phyloP scores from a whole-genome alignment of 176 grass and related monocot genomes.

The Carex myosuroides region DNA sequence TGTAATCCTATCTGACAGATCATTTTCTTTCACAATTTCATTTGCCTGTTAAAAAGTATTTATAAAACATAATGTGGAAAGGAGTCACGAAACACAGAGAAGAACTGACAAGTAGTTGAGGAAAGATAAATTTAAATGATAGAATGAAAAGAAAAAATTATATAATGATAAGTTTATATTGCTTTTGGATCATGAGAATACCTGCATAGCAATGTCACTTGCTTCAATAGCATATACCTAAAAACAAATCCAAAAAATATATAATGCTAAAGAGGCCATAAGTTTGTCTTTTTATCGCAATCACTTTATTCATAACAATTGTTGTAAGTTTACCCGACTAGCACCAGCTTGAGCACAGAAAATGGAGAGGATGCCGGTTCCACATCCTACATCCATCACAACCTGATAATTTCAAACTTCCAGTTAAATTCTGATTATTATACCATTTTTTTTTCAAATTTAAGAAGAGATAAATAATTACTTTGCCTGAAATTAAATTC shows the following conservation, averaged over 20 bases:
- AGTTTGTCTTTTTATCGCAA: background rate
- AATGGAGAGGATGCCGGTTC: constrained; percentile 82
- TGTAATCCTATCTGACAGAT: constrained; percentile 57
- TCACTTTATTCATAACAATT: background rate
- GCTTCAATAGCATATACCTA: constrained; percentile 89
- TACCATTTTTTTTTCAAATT: background rate
- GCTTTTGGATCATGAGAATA: constrained; percentile 19
- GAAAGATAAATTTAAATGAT: background rate
- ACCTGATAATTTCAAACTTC: constrained; percentile 35
- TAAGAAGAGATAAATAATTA: constrained; percentile 12
- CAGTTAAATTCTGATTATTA: background rate
- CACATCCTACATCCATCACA: constrained; percentile 93
- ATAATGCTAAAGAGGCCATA: constrained; percentile 14
- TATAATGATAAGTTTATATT: constrained; percentile 9
- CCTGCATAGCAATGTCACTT: constrained; percentile 79
- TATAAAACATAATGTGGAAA: background rate
- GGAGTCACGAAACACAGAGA: constrained; percentile 1
- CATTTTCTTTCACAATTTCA: constrained; percentile 76
- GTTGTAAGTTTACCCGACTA: constrained; percentile 43
- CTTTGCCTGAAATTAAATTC: constrained; percentile 83
- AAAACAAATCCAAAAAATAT: constrained; percentile 9
- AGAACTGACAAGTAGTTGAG: constrained; percentile 6
- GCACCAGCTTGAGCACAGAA: constrained; percentile 92
- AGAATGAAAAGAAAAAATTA: background rate
- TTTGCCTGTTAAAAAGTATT: constrained; percentile 39